Percentiles rank a stretch among this genome's conserved stretches.
These are phyloP conservation scores for Rhodotorula sp. DNA, from an alignment of 1,284 basidiomycete species.

Conservation along the genomic window DNA sequence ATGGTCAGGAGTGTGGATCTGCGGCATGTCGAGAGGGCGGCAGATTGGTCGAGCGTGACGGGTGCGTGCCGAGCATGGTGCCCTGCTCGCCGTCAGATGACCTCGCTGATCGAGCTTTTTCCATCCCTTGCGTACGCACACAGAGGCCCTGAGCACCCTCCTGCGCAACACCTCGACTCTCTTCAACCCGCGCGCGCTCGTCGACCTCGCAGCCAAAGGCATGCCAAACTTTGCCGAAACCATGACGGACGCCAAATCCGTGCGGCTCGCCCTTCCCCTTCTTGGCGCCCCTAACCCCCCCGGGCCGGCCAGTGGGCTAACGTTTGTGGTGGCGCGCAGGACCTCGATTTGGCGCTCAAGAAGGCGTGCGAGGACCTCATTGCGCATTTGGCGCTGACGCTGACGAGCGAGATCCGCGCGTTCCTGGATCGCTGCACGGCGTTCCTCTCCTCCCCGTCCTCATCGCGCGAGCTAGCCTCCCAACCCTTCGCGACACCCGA, in stretches of 20 bases:
- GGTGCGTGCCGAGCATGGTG: no score
- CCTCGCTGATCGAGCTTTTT: no score
- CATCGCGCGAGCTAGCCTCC: constrained; percentile 51
- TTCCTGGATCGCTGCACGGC: constrained; percentile 60
- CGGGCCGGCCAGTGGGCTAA: no score
- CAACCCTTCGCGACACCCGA: constrained; percentile 55
- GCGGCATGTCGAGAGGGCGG: constrained; percentile 50
- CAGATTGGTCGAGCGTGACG: constrained; percentile 53
- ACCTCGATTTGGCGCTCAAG: constrained; percentile 78
- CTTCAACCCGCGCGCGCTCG: constrained; percentile 41
- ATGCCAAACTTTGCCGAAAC: constrained; percentile 42
- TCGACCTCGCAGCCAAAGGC: constrained; percentile 31
- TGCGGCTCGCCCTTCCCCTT: constrained; percentile 1
- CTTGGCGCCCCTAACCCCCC: background rate
- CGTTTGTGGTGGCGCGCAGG: constrained; percentile 52
- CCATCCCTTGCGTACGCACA: constrained; percentile 46
- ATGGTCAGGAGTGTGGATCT: constrained; percentile 73
- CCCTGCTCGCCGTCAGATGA: no score
- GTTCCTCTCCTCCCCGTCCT: constrained; percentile 47
- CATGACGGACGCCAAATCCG: constrained; percentile 49
- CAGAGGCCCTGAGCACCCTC: constrained; percentile 42
- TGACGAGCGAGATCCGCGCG: constrained; percentile 57
- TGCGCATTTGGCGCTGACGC: constrained; percentile 58
- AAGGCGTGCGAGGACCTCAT: constrained; percentile 79
- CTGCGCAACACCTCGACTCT: constrained; percentile 21